A percentile compares a stretch with the other conserved stretches of the same genome.
These are phyloP conservation scores for Physcomitrellopsis africana DNA, from an alignment of 225 moss, liverwort and hornwort species.

Conservation along the genomic window DNA sequence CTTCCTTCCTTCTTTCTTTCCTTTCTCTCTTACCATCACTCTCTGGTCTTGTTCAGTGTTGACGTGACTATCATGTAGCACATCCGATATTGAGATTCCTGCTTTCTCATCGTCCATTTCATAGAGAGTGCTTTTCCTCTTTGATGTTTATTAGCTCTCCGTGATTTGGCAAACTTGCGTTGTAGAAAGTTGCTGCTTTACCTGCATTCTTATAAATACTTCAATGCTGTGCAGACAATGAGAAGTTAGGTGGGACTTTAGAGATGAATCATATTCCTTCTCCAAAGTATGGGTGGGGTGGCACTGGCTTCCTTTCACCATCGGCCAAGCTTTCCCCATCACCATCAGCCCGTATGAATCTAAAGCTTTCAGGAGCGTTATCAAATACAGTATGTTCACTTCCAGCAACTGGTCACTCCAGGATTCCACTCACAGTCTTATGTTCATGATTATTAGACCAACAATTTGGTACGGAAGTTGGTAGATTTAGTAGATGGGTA, in stretches of 20 bases:
- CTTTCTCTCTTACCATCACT: too few species aligned
- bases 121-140: not conserved
- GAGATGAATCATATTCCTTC: constrained; percentile 32
- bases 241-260: constrained; percentile 43
- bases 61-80: not conserved
- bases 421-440: not conserved
- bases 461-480: not conserved
- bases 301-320: constrained; percentile 48
- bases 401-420: constrained; percentile 10
- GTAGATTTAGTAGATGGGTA: not conserved
- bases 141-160: not conserved
- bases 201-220: constrained; percentile 1
- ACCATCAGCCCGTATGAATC: constrained; percentile 47
- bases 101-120: not conserved
- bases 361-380: constrained; percentile 33
- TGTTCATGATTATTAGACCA: not conserved
- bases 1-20: too few species aligned
- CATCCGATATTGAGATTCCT: constrained; percentile 10
- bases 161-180: not conserved
- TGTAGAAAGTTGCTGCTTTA: not conserved
- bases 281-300: constrained; percentile 39
- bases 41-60: not conserved
- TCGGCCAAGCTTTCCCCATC: constrained; percentile 49
- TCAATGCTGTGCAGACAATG: constrained; percentile 36
- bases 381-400: constrained; percentile 33